Evolutionary conservation across 306 rosid species (phyloP), one percentile per base, ranked within the genome.

Genomic region (Ochetophila trinervis): DNA sequence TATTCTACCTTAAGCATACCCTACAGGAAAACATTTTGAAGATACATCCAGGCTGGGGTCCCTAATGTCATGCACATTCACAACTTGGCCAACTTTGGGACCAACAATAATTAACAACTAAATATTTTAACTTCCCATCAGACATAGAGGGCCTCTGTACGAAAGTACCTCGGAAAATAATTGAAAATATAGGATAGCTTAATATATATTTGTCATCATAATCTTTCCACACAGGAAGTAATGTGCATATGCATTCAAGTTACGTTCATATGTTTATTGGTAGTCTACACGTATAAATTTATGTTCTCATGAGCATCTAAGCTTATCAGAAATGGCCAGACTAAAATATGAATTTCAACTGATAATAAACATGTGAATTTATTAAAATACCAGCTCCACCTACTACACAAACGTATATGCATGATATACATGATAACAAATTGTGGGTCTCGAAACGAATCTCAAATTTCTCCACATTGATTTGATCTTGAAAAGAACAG

Each of bases 401-500:
- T 56, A 70, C 80, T 56, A 40, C 73, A 75, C 53, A 63, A 59
- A 75, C 61, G 60, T 42, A 69, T 70, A 67, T 42, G 71, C 71
- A 70, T 57, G 61, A 85, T 64, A 76, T 57, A 40, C 65, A 78
- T 67, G 76, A 65, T 53, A 73, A 37, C 66, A 79, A 66, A 56
- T 66, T 57, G 56, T 53, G 59, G 78, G 77, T 73, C 68, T 69
- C 57, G 74, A 63, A 72, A 77, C 82, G 74, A 71, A 67, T 69
- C 75, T 55, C 63, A 73, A 76, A 66, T 82, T 74, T 80, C 70
- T 60, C 79, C 70, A 58, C 75, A 64, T 84, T 4, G 93, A 87
- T 87, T 82, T 77, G 91, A 79, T 76, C 73, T 79, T 83, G 99
- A 90, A 78, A 87, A 78, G 94, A 84, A 83, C 65, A 75, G 82